Percentiles rank a stretch among this genome's conserved stretches.
phyloP scores from a whole-genome alignment of 768 basidiomycete species.

The Russula ochroleuca region DNA sequence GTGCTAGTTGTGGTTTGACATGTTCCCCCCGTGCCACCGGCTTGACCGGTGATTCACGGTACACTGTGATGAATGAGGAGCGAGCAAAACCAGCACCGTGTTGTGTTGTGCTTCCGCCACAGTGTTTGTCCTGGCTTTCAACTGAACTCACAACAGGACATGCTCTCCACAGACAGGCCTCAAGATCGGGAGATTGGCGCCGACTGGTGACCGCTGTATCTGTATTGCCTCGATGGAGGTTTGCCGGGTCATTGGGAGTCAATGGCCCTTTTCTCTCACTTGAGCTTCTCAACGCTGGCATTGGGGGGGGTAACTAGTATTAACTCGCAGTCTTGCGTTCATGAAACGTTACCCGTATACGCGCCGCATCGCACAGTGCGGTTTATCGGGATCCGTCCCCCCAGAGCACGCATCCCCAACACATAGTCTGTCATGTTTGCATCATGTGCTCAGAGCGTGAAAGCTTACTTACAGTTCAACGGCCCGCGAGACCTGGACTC shows the following conservation, averaged over 20 bases:
- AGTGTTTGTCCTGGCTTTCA: background rate
- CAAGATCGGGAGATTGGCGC: conserved; percentile 6
- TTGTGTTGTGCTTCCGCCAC: background rate
- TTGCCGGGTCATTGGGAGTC: background rate
- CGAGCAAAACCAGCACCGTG: background rate
- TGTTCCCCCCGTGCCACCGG: background rate
- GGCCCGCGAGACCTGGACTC: background rate
- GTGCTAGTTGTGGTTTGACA: background rate
- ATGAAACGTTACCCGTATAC: background rate
- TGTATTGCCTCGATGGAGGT: background rate
- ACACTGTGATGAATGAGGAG: background rate
- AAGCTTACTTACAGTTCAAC: background rate
- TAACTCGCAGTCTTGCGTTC: background rate
- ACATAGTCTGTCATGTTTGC: background rate
- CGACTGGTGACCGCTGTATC: background rate
- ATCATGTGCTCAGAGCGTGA: background rate
- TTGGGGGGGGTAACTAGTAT: too few relatives aligned
- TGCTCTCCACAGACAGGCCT: background rate
- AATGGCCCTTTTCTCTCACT: conserved; percentile 8
- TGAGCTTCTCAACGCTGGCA: background rate
- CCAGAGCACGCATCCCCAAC: background rate
- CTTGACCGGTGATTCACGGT: background rate
- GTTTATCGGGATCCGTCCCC: background rate
- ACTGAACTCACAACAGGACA: background rate
- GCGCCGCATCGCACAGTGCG: background rate